A percentile compares a stretch with the other conserved stretches of the same genome.
Conservation (phyloP, 495 filamentous ascomycete species). For the Daldinia decipiens region DNA sequence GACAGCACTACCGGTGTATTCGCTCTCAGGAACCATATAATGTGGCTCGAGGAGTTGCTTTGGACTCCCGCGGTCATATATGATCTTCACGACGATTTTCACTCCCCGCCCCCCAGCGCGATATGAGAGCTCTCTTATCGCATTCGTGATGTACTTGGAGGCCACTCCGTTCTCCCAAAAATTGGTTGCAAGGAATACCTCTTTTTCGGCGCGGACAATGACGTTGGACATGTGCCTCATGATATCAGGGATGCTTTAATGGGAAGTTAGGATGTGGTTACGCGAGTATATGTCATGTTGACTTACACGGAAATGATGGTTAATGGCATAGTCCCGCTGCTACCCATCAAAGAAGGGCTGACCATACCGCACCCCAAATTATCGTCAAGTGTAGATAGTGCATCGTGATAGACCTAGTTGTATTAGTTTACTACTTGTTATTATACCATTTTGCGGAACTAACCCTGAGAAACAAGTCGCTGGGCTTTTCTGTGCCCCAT, state of each 20-base stretch:
- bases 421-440: slow-evolving; percentile 4
- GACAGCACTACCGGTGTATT: slow-evolving; percentile 66
- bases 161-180: slow-evolving; percentile 78
- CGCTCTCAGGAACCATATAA: slow-evolving; percentile 64
- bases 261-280: slow-evolving; percentile 11
- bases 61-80: slow-evolving; percentile 76
- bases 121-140: slow-evolving; percentile 72
- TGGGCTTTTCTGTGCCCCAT: slow-evolving; percentile 71
- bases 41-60: slow-evolving; percentile 72
- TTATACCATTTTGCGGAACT: slow-evolving; percentile 7
- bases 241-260: slow-evolving; percentile 69
- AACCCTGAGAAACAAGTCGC: slow-evolving; percentile 72
- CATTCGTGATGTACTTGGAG: slow-evolving; percentile 72
- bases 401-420: slow-evolving; percentile 72
- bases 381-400: slow-evolving; percentile 67
- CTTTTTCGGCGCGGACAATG: slow-evolving; percentile 75
- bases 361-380: slow-evolving; percentile 67
- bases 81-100: slow-evolving; percentile 74
- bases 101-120: slow-evolving; percentile 68
- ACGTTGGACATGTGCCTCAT: slow-evolving; percentile 78
- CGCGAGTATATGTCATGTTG: neutral
- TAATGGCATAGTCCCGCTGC: slow-evolving; percentile 70
- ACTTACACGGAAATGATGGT: slow-evolving; percentile 72
- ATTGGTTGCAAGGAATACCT: slow-evolving; percentile 77
- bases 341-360: slow-evolving; percentile 77